Conservation (phyloP, 2,329 filamentous ascomycete species). For the Penicillium thymicola region DNA sequence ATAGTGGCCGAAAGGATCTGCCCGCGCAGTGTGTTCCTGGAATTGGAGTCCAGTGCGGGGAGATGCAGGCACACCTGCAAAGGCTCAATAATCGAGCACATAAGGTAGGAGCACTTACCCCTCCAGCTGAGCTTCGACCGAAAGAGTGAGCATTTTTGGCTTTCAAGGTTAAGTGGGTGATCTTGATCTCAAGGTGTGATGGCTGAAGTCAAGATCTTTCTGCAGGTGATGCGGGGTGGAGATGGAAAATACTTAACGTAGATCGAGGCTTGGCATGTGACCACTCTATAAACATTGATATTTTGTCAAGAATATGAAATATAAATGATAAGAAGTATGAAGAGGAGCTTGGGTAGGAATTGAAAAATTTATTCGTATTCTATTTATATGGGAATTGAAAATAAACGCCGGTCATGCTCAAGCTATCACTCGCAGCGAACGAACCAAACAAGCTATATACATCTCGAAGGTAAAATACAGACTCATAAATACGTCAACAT, state of each 20-base stretch:
- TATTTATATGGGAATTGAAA: conserved; percentile 17
- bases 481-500: conserved; percentile 5
- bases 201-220: conserved; percentile 9
- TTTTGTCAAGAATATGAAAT: not conserved
- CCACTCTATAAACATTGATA: not conserved
- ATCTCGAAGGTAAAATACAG: conserved; percentile 17
- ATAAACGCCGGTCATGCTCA: conserved; percentile 29
- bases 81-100: not conserved
- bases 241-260: conserved; percentile 16
- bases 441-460: conserved; percentile 21
- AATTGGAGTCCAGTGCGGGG: conserved; percentile 12
- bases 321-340: not conserved
- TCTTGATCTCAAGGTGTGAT: not conserved
- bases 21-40: not conserved
- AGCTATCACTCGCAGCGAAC: conserved; percentile 18
- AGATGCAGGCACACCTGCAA: not conserved
- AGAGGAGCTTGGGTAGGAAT: not conserved
- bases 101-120: conserved; percentile 27
- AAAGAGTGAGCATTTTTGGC: conserved; percentile 39
- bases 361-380: conserved; percentile 16
- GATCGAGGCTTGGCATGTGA: conserved; percentile 25
- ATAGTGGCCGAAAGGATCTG: not conserved
- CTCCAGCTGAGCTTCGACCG: conserved; percentile 37
- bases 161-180: conserved; percentile 4
- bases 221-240: conserved; percentile 24